Conservation (phyloP, 768 basidiomycete species). For the Vararia minispora region DNA sequence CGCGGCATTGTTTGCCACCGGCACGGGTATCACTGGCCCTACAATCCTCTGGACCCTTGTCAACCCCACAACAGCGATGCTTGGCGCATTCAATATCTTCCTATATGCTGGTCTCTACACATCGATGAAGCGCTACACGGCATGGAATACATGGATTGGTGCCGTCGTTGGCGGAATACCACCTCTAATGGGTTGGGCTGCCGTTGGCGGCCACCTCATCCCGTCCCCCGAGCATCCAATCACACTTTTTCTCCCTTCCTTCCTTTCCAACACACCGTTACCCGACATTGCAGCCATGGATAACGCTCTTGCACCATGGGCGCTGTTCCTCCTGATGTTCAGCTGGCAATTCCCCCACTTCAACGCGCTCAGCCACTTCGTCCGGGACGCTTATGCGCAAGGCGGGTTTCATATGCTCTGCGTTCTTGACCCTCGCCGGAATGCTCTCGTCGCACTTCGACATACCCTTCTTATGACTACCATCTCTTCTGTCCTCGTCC, state of each 20-base stretch:
- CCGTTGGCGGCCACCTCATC: conserved; percentile 71
- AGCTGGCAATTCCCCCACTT: conserved; percentile 99
- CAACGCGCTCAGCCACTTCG: conserved; percentile 81
- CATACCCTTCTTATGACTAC: conserved; percentile 70
- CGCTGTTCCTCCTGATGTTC: conserved; percentile 77
- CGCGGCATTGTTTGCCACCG: conserved; percentile 66
- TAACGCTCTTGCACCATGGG: conserved; percentile 73
- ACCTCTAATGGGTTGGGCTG: conserved; percentile 97
- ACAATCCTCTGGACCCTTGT: conserved; percentile 70
- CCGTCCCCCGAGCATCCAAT: conserved; percentile 52
- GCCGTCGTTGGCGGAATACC: conserved; percentile 87
- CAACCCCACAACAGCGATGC: conserved; percentile 73
- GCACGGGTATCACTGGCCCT: conserved; percentile 72
- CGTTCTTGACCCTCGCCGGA: conserved; percentile 65
- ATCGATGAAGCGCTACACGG: conserved; percentile 74
- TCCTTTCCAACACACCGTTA: conserved; percentile 30
- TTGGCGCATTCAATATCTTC: conserved; percentile 76
- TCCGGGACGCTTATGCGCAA: conserved; percentile 82
- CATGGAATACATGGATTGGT: conserved; percentile 91
- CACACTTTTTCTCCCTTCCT: conserved; percentile 49
- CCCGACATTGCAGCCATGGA: conserved; percentile 46
- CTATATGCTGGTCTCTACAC: conserved; percentile 93
- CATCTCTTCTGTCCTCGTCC: conserved; percentile 69
- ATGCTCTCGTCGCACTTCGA: conserved; percentile 76
- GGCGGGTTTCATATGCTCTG: conserved; percentile 92